Conservation (phyloP, 164 flowering plant species). For the Umbellularia californica region DNA sequence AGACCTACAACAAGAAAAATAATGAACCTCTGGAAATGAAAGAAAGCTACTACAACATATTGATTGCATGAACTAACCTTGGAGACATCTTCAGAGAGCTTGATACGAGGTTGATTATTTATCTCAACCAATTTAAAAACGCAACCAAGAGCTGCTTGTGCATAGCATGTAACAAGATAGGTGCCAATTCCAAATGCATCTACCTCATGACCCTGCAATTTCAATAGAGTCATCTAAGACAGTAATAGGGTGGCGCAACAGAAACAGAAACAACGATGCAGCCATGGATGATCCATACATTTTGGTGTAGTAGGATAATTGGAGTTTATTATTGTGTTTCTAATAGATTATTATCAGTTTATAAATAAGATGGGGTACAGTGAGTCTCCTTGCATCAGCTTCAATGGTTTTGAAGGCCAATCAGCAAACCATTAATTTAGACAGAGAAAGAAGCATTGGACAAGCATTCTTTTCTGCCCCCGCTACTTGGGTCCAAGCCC, state of each 20-base stretch:
- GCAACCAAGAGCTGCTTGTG: constrained; percentile 97
- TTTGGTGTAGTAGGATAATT: too few relatives aligned
- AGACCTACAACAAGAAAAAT: constrained; percentile 51
- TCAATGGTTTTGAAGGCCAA: too few relatives aligned
- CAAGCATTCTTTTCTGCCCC: too few relatives aligned
- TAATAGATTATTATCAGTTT: too few relatives aligned
- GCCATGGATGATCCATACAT: too few relatives aligned
- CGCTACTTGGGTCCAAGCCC: too few relatives aligned
- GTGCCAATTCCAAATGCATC: constrained; percentile 98
- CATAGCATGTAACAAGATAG: constrained; percentile 90
- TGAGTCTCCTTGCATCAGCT: too few relatives aligned
- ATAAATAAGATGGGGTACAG: too few relatives aligned
- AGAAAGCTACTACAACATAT: constrained; percentile 2
- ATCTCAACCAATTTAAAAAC: constrained; percentile 98
- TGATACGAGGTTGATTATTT: constrained; percentile 89
- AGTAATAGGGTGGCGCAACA: not conserved
- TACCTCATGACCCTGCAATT: constrained; percentile 86
- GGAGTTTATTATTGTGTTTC: too few relatives aligned
- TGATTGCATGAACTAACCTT: constrained; percentile 53
- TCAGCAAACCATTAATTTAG: too few relatives aligned
- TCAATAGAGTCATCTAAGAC: not conserved
- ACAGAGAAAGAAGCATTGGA: too few relatives aligned
- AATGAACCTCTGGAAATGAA: constrained; percentile 6
- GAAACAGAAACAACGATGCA: not conserved
- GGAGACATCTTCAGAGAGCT: constrained; percentile 96